Conservation (phyloP, 192 early-diverging fungal genomes). For the Entophlyctis helioformis region DNA sequence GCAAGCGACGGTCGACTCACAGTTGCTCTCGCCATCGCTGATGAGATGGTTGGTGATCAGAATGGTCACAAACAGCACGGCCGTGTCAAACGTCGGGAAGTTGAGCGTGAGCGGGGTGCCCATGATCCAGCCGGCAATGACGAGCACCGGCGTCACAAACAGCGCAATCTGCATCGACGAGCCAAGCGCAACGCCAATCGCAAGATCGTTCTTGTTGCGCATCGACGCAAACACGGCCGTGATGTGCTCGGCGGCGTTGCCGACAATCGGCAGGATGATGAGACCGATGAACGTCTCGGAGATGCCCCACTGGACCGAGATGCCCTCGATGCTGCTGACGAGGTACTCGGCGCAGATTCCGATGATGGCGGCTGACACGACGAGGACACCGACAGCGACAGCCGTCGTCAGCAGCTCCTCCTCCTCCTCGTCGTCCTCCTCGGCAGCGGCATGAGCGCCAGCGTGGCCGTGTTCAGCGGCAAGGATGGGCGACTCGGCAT, state of each 20-base stretch:
- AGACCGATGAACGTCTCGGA: slow-evolving; percentile 81
- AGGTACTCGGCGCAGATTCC: slow-evolving; percentile 77
- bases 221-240: slow-evolving; percentile 69
- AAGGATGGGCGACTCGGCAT: no score
- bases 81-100: slow-evolving; percentile 73
- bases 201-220: slow-evolving; percentile 87
- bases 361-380: slow-evolving; percentile 54
- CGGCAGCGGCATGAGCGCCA: no score
- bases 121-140: slow-evolving; percentile 78
- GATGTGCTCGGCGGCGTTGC: slow-evolving; percentile 83
- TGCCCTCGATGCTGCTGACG: slow-evolving; percentile 67
- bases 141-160: slow-evolving; percentile 43
- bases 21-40: slow-evolving; percentile 78
- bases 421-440: background rate
- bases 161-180: slow-evolving; percentile 85
- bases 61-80: slow-evolving; percentile 62
- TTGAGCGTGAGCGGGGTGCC: slow-evolving; percentile 65
- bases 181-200: slow-evolving; percentile 79
- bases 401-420: slow-evolving; percentile 18
- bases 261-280: slow-evolving; percentile 82
- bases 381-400: slow-evolving; percentile 49
- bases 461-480: no score
- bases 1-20: no score
- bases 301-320: slow-evolving; percentile 58
- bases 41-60: slow-evolving; percentile 34